Base-by-base conservation (phyloP, 139 green algal species). In the Haematococcus sp. region DNA sequence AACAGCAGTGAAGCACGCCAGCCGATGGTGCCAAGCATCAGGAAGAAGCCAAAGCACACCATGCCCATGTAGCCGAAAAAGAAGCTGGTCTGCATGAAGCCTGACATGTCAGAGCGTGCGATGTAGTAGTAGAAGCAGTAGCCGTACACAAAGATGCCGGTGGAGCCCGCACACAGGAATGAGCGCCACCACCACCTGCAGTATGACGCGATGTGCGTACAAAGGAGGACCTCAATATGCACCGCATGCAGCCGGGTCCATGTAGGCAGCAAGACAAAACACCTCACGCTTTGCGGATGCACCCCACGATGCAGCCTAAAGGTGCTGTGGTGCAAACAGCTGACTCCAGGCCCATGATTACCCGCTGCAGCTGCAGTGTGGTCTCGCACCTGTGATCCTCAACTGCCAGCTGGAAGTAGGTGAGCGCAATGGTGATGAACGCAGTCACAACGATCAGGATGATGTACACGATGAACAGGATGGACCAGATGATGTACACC, bases 111-210 rank as follows among this genome's bases (percentile, higher is more conserved):
- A n/a, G 76, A 88, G 7, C 90, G 86, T 2, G 83, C 80, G 28
- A 88, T 83, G 85, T 91, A 98, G 81, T 98, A 98, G 90, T 98
- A 98, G 76, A 98, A 94, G 83, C 87, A 97, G 88, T 98, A 98
- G 22, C 81, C 92, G 75, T 93, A 97, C 44, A 99, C 88, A 78
- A 97, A 98, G 28, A 97, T 46, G 7, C 89, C 92, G 3, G 95
- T 99, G 59, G 88, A 94, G 60, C 94, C 95, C 30, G 95, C 95
- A 80, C 93, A 98, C 70, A 98, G 74, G 73, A 97, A 90, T 19
- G 83, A 93, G 63, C 93, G 88, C 93, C 93, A 98, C 93, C 93
- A 98, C 91, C 91, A 65, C 40, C 40, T 49, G 40, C 40, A 49
- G 40, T n/a, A n/a, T n/a, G n/a, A n/a, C n/a, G n/a, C n/a, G n/a